Conservation (phyloP, 352 stramenopile species). For the Phytophthora kernoviae region DNA sequence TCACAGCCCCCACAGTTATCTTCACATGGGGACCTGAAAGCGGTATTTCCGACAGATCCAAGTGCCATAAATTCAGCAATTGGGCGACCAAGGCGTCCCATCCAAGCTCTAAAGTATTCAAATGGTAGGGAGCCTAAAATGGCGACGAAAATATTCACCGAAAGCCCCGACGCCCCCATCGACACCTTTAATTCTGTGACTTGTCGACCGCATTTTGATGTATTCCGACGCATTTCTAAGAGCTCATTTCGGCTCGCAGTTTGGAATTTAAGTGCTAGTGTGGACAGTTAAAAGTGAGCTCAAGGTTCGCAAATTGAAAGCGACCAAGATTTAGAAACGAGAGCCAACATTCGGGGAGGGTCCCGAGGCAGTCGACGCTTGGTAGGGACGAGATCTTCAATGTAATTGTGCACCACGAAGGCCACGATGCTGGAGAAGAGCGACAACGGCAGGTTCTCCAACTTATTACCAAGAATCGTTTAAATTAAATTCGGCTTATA, state of each 20-base stretch:
- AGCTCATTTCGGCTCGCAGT: conserved; percentile 26
- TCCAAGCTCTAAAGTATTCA: conserved; percentile 28
- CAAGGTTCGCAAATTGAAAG: conserved; percentile 24
- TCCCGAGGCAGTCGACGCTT: conserved; percentile 1
- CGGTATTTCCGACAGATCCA: conserved; percentile 37
- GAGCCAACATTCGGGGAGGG: conserved; percentile 13
- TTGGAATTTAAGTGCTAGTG: conserved; percentile 28
- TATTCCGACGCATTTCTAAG: conserved; percentile 8
- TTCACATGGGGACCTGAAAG: conserved; percentile 14
- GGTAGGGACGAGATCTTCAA: conserved; percentile 6
- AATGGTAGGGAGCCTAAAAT: conserved; percentile 15
- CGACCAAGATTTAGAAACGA: conserved; percentile 32
- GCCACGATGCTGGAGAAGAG: conserved; percentile 31
- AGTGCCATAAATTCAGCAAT: conserved; percentile 12
- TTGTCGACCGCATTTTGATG: conserved; percentile 13
- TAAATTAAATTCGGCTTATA: no score
- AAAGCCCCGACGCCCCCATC: conserved; percentile 23
- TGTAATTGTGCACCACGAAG: conserved; percentile 23
- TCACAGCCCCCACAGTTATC: conserved; percentile 21
- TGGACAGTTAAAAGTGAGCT: conserved; percentile 12
- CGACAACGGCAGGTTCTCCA: conserved; percentile 19
- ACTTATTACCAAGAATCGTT: not conserved
- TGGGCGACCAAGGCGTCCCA: conserved; percentile 24
- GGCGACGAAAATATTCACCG: conserved; percentile 21
- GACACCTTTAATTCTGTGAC: conserved; percentile 32